Conservation (phyloP, 306 rosid species). For the Acacia confusa region DNA sequence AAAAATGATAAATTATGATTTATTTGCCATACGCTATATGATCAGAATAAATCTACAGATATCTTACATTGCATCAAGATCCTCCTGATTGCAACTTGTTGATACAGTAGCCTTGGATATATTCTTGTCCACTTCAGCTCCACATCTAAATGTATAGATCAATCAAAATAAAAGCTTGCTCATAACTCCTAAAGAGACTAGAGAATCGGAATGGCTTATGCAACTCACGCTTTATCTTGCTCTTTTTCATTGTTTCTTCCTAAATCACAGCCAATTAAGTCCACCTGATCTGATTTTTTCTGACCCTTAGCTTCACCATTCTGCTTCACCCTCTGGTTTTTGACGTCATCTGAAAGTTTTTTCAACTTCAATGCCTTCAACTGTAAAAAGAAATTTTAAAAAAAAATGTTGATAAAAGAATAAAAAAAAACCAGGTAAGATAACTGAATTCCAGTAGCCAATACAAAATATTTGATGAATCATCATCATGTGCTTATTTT, state of each 20-base stretch:
- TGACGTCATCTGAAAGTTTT: conserved; percentile 66
- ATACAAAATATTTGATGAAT: conserved; percentile 12
- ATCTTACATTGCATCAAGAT: conserved; percentile 76
- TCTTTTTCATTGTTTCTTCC: conserved; percentile 44
- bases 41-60: conserved; percentile 27
- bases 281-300: conserved; percentile 42
- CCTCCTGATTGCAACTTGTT: conserved; percentile 53
- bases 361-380: conserved; percentile 70
- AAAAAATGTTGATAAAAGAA: not conserved
- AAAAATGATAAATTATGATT: not conserved
- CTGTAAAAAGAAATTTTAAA: conserved; percentile 35
- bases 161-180: conserved; percentile 8
- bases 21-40: conserved; percentile 3
- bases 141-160: conserved; percentile 46
- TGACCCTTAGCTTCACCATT: conserved; percentile 46
- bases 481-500: not conserved
- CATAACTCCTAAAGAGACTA: conserved; percentile 15
- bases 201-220: conserved; percentile 2
- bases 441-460: conserved; percentile 10
- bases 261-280: conserved; percentile 33
- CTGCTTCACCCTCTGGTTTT: conserved; percentile 70
- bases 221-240: conserved; percentile 67
- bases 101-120: conserved; percentile 14
- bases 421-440: not conserved
- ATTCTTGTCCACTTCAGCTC: conserved; percentile 42